A percentile compares a stretch with the other conserved stretches of the same genome.
These are phyloP conservation scores for Chrysanthemum seticuspe DNA, from an alignment of 129 eudicot species.

Conservation along the genomic window DNA sequence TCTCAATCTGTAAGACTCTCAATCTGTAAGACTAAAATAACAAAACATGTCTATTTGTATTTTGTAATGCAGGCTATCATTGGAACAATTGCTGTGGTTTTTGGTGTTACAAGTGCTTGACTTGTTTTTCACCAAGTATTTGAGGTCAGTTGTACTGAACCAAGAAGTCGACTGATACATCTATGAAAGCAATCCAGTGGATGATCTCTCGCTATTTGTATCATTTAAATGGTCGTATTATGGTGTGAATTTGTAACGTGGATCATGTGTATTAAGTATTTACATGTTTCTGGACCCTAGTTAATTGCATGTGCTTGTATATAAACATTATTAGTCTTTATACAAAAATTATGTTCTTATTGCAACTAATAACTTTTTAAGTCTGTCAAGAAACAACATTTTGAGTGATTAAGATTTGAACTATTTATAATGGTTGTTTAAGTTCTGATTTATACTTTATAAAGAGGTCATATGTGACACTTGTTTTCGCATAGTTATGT, in stretches of 20 bases:
- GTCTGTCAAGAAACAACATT: neutral
- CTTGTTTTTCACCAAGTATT: neutral
- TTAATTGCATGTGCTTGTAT: conserved; percentile 21
- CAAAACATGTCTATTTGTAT: neutral
- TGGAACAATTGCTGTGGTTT: conserved; percentile 56
- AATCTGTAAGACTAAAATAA: neutral
- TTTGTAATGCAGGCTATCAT: conserved; percentile 59
- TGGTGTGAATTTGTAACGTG: conserved; percentile 29
- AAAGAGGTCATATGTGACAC: neutral
- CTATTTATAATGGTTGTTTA: neutral
- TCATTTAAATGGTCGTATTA: conserved; percentile 8
- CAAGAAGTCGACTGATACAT: conserved; percentile 12
- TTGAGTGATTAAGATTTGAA: neutral
- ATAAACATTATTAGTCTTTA: conserved; percentile 7
- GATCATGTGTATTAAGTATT: conserved; percentile 9
- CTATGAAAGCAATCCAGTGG: conserved; percentile 1
- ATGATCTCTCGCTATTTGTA: neutral
- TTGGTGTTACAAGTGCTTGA: conserved; percentile 47
- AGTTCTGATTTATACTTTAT: neutral
- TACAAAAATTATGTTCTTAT: conserved; percentile 6
- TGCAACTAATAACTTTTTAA: conserved; percentile 2
- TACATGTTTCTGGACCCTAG: neutral
- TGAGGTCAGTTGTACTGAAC: conserved; percentile 30
- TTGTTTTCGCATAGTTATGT: neutral
- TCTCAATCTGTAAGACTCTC: neutral